A percentile compares a stretch with the other conserved stretches of the same genome.
phyloP scores from a whole-genome alignment of 1,139 yeast genomes.

The Pichia sp. region DNA sequence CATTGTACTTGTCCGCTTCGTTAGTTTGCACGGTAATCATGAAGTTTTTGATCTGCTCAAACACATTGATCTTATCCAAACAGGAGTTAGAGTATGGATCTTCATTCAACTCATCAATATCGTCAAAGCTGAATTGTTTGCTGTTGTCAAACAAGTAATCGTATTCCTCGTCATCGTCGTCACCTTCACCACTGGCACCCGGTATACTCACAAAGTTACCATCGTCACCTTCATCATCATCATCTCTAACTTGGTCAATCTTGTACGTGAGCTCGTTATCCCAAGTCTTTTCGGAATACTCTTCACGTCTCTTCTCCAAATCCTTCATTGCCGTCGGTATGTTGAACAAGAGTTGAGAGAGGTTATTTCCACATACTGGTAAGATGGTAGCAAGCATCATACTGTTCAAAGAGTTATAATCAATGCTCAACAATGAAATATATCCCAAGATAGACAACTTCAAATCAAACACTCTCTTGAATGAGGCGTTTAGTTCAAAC shows the following conservation, averaged over 20 bases:
- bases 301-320: constrained; percentile 58
- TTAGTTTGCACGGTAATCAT: constrained; percentile 31
- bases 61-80: constrained; percentile 65
- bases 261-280: constrained; percentile 17
- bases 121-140: constrained; percentile 16
- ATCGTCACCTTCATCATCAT: constrained; percentile 39
- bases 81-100: constrained; percentile 80
- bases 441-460: constrained; percentile 68
- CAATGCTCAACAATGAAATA: constrained; percentile 39
- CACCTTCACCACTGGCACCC: constrained; percentile 32
- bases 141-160: constrained; percentile 10
- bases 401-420: constrained; percentile 13
- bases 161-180: constrained; percentile 26
- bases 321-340: constrained; percentile 66
- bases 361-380: constrained; percentile 38
- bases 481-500: constrained; percentile 50
- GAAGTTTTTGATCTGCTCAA: constrained; percentile 40
- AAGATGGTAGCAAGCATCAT: constrained; percentile 26
- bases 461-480: constrained; percentile 75
- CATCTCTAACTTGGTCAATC: constrained; percentile 27
- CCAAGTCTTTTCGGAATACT: constrained; percentile 33
- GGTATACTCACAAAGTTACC: constrained; percentile 26
- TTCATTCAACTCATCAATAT: constrained; percentile 43
- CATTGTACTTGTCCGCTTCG: constrained; percentile 30
- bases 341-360: constrained; percentile 45